phyloP scores from a whole-genome alignment of 345 rosid genomes.

The Boechera stricta region DNA sequence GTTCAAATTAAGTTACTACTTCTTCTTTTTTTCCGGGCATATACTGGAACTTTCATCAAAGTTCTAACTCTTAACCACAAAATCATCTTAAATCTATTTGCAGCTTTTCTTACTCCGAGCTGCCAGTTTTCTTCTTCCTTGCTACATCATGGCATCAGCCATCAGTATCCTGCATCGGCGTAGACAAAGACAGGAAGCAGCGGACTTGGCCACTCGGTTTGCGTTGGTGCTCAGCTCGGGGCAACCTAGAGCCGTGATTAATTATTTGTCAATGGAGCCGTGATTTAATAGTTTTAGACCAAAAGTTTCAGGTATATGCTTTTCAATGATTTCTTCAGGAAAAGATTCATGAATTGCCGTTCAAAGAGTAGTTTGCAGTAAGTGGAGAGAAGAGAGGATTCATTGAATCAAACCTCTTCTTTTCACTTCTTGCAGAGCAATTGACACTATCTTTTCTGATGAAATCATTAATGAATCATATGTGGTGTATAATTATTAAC shows the following conservation, averaged over 20 bases:
- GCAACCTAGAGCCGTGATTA: constrained; percentile 67
- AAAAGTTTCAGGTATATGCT: constrained; percentile 1
- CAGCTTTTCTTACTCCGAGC: constrained; percentile 89
- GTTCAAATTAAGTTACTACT: constrained; percentile 38
- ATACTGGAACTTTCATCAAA: not conserved
- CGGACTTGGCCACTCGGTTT: constrained; percentile 81
- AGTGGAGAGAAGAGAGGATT: not conserved
- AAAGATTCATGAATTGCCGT: not conserved
- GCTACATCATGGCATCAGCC: constrained; percentile 99
- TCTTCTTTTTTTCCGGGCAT: not conserved
- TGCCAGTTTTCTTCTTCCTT: constrained; percentile 86
- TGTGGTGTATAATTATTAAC: not conserved
- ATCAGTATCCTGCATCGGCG: constrained; percentile 88
- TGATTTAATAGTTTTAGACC: constrained; percentile 29
- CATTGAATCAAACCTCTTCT: not conserved
- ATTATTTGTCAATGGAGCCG: constrained; percentile 39
- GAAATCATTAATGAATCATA: constrained; percentile 17
- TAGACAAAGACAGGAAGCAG: constrained; percentile 94
- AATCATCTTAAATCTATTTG: constrained; percentile 25
- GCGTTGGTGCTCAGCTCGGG: constrained; percentile 87
- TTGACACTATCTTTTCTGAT: constrained; percentile 4
- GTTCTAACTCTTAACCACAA: constrained; percentile 7
- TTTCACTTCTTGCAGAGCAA: not conserved
- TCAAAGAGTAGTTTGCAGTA: constrained; percentile 18
- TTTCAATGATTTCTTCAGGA: constrained; percentile 24